Evolutionary conservation across 352 stramenopile genomes (phyloP).

Genomic region (Halophytophthora batemanensis): DNA sequence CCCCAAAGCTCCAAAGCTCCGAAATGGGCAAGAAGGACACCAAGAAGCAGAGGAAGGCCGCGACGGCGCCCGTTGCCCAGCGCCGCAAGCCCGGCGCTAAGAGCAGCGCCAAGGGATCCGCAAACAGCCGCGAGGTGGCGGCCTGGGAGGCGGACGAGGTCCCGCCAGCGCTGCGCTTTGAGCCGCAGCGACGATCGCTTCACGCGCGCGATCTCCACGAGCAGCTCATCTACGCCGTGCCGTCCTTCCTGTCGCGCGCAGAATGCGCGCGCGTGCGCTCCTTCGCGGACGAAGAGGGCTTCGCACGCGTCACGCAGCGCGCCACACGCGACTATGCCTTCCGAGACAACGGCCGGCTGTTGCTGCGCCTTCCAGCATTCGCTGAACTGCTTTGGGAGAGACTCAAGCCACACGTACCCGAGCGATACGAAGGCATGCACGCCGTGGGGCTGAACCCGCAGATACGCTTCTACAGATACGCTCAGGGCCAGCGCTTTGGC

Average conservation of each 20-base stretch:
- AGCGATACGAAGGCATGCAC: conserved; percentile 58
- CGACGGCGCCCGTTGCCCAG: neutral
- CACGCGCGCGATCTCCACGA: conserved; percentile 38
- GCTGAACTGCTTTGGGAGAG: conserved; percentile 68
- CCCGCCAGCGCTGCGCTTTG: conserved; percentile 44
- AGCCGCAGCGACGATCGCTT: conserved; percentile 35
- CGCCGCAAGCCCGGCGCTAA: conserved; percentile 8
- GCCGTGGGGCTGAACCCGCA: conserved; percentile 65
- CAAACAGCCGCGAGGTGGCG: conserved; percentile 12
- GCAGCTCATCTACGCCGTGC: conserved; percentile 65
- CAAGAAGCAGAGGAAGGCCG: conserved; percentile 1
- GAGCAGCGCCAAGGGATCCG: neutral
- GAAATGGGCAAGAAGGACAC: conserved; percentile 26
- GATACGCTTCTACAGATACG: conserved; percentile 80
- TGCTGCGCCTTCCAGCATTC: conserved; percentile 59
- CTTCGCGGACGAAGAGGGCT: conserved; percentile 56
- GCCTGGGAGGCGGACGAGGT: conserved; percentile 25
- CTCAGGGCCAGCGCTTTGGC: conserved; percentile 63
- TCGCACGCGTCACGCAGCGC: conserved; percentile 67
- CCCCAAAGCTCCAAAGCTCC: neutral
- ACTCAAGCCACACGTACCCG: conserved; percentile 49
- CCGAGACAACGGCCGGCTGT: conserved; percentile 72
- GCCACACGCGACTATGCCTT: conserved; percentile 65
- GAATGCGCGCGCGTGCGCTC: conserved; percentile 62
- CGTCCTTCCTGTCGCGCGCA: conserved; percentile 51